Evolutionary conservation across 495 filamentous ascomycete species (phyloP).

Genomic region (Pseudevernia furfuracea): DNA sequence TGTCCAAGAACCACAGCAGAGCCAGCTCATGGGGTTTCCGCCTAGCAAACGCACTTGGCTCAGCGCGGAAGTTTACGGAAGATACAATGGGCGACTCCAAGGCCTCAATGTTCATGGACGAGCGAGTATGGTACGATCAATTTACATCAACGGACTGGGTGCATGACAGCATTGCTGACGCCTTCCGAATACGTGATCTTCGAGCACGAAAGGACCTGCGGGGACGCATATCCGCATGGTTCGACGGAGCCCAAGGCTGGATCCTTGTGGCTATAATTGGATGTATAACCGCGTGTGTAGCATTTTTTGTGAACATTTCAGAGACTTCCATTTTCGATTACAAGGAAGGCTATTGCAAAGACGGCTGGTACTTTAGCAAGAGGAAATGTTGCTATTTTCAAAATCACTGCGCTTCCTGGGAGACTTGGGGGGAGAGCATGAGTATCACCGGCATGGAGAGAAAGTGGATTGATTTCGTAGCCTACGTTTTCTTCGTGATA

Average conservation of each 20-base stretch:
- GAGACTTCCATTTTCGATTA: slow-evolving; percentile 80
- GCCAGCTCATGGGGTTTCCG: slow-evolving; percentile 53
- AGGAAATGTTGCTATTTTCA: slow-evolving; percentile 69
- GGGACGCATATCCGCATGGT: slow-evolving; percentile 64
- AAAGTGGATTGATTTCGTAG: slow-evolving; percentile 61
- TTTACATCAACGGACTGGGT: slow-evolving; percentile 99
- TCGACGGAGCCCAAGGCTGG: slow-evolving; percentile 92
- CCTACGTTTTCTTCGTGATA: slow-evolving; percentile 66
- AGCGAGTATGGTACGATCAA: slow-evolving; percentile 97
- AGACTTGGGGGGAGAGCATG: slow-evolving; percentile 65
- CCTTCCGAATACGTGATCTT: slow-evolving; percentile 75
- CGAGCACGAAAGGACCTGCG: slow-evolving; percentile 75
- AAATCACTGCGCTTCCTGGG: slow-evolving; percentile 59
- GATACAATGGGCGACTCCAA: slow-evolving; percentile 47
- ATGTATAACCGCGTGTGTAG: slow-evolving; percentile 73
- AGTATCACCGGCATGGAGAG: slow-evolving; percentile 42
- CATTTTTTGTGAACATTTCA: slow-evolving; percentile 81
- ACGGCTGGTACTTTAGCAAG: slow-evolving; percentile 62
- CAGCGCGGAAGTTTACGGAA: slow-evolving; percentile 34
- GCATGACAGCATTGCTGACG: slow-evolving; percentile 93
- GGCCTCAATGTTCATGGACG: slow-evolving; percentile 55
- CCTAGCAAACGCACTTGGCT: slow-evolving; percentile 40
- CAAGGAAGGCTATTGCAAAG: slow-evolving; percentile 81
- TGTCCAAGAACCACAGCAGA: slow-evolving; percentile 56
- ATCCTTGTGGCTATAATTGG: slow-evolving; percentile 87